Evolutionary conservation across 129 eudicot species (phyloP).

Genomic region (Artemisia tridentata): DNA sequence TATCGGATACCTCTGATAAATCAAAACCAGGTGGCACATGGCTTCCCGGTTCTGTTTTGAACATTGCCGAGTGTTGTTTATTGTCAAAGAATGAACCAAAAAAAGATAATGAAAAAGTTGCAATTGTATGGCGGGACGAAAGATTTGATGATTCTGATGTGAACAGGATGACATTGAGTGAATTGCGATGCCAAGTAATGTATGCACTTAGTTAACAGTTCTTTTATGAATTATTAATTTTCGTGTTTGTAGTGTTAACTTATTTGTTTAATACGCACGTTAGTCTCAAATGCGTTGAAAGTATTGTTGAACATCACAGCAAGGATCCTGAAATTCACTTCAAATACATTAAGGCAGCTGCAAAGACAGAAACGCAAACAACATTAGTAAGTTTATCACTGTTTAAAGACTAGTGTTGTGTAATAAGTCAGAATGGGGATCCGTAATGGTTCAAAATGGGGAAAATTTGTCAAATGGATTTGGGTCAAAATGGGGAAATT

Average conservation of each 20-base stretch:
- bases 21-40: conserved; percentile 71
- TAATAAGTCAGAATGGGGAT: too few species aligned
- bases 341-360: too few species aligned
- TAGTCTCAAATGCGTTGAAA: conserved; percentile 83
- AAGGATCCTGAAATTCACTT: too few species aligned
- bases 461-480: too few species aligned
- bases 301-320: too few species aligned
- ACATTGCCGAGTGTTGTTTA: conserved; percentile 88
- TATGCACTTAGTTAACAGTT: conserved; percentile 27
- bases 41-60: conserved; percentile 80
- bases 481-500: too few species aligned
- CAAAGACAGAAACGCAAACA: too few species aligned
- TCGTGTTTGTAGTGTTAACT: background rate
- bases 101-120: conserved; percentile 55
- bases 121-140: conserved; percentile 90
- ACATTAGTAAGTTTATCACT: too few species aligned
- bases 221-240: background rate
- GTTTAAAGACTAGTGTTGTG: too few species aligned
- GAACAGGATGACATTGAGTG: conserved; percentile 59
- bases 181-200: conserved; percentile 84
- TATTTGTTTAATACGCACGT: conserved; percentile 39
- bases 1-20: conserved; percentile 63
- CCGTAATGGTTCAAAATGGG: too few species aligned
- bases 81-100: conserved; percentile 39
- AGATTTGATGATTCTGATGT: conserved; percentile 54